Evolutionary conservation across 148 eudicot genomes (phyloP).

Genomic region (Agrostemma githago): DNA sequence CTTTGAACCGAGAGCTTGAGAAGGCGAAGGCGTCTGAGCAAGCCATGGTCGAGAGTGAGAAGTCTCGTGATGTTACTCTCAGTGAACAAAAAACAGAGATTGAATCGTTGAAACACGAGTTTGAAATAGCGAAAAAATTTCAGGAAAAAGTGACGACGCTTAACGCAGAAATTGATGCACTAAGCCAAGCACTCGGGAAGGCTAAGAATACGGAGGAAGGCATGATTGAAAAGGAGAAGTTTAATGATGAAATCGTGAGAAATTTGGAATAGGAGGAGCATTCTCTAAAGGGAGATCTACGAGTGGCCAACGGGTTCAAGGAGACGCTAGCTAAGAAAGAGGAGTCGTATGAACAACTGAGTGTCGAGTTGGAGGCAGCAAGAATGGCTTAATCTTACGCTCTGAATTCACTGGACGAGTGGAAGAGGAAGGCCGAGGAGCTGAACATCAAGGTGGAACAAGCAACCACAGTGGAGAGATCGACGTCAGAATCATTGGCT

Average conservation of each 20-base stretch:
- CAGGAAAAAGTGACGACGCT: constrained; percentile 19
- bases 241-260: constrained; percentile 31
- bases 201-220: constrained; percentile 23
- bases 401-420: constrained; percentile 55
- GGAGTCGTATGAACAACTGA: constrained; percentile 52
- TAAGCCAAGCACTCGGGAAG: constrained; percentile 24
- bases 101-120: constrained; percentile 48
- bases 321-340: constrained; percentile 55
- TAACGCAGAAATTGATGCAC: constrained; percentile 21
- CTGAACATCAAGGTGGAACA: constrained; percentile 48
- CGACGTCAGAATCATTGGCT: constrained; percentile 66
- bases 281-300: constrained; percentile 47
- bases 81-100: constrained; percentile 45
- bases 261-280: constrained; percentile 45
- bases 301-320: constrained; percentile 36
- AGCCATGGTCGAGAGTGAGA: too few species aligned
- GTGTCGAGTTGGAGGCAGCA: constrained; percentile 75
- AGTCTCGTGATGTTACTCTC: too few species aligned
- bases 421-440: constrained; percentile 57
- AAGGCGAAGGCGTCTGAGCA: too few species aligned
- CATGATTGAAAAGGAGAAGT: constrained; percentile 22
- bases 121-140: constrained; percentile 36
- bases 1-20: too few species aligned
- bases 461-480: constrained; percentile 67
- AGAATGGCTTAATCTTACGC: constrained; percentile 71